A percentile compares a stretch with the other conserved stretches of the same genome.
These are phyloP conservation scores for Naganishia vaughanmartiniae DNA, from an alignment of 768 basidiomycete genomes.

Conservation along the genomic window DNA sequence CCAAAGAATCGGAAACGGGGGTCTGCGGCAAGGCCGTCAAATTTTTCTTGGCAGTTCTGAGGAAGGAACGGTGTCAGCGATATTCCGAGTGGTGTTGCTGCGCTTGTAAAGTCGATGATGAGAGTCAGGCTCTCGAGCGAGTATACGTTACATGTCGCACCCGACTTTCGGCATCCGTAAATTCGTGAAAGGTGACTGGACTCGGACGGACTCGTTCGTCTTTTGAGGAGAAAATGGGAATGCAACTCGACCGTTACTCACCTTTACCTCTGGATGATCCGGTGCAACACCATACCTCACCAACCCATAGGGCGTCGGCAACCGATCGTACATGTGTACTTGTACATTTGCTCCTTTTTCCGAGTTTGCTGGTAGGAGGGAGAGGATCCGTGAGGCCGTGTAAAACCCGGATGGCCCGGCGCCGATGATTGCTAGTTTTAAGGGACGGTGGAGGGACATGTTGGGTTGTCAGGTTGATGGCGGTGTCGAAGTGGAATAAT, in stretches of 20 bases:
- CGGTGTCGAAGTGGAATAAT: background rate
- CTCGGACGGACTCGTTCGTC: too few relatives aligned
- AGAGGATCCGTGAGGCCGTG: constrained; percentile 79
- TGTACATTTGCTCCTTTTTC: constrained; percentile 54
- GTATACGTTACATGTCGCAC: too few relatives aligned
- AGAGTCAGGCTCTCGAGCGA: too few relatives aligned
- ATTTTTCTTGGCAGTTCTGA: constrained; percentile 95
- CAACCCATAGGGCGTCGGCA: constrained; percentile 91
- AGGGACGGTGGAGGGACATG: constrained; percentile 34
- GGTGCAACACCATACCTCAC: constrained; percentile 96
- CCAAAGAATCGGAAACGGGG: constrained; percentile 84
- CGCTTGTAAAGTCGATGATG: too few relatives aligned
- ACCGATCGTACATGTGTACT: constrained; percentile 84
- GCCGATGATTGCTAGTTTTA: constrained; percentile 88
- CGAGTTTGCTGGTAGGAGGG: constrained; percentile 57
- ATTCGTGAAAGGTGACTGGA: too few relatives aligned
- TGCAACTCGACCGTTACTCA: constrained; percentile 40
- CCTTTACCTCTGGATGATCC: constrained; percentile 98
- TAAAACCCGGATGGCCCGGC: constrained; percentile 96
- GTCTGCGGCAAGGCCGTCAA: constrained; percentile 76
- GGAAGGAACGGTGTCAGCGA: background rate
- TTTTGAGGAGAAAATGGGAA: too few relatives aligned
- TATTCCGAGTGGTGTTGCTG: too few relatives aligned
- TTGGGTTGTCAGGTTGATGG: background rate
- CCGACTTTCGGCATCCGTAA: too few relatives aligned